These are phyloP conservation scores for Penicillium coffeae DNA, from an alignment of 495 filamentous ascomycete species.

Conservation along the genomic window DNA sequence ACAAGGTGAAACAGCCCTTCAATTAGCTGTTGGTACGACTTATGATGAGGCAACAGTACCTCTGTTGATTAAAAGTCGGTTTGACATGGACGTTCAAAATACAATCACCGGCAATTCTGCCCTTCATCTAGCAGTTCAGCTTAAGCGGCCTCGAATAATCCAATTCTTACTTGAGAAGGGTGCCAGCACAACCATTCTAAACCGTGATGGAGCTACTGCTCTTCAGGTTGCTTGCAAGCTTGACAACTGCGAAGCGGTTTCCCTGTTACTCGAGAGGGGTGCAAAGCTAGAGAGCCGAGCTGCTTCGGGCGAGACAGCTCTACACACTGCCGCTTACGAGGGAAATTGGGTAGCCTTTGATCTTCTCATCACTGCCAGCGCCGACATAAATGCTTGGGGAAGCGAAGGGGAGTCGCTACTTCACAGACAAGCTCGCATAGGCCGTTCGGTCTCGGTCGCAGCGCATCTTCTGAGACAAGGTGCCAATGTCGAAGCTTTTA, in stretches of 20 bases:
- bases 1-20: conserved; percentile 18
- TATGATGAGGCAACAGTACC: conserved; percentile 29
- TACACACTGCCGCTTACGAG: conserved; percentile 23
- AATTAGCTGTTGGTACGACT: conserved; percentile 26
- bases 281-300: conserved; percentile 24
- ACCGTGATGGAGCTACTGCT: conserved; percentile 24
- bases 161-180: conserved; percentile 29
- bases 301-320: conserved; percentile 17
- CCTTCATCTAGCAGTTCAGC: conserved; percentile 29
- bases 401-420: conserved; percentile 27
- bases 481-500: conserved; percentile 33
- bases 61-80: conserved; percentile 21
- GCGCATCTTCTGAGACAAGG: conserved; percentile 24
- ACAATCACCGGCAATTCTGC: conserved; percentile 27
- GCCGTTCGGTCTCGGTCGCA: conserved; percentile 8
- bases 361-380: conserved; percentile 27
- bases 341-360: conserved; percentile 32
- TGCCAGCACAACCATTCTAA: conserved; percentile 18
- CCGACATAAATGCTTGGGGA: conserved; percentile 32
- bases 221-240: conserved; percentile 29
- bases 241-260: conserved; percentile 31
- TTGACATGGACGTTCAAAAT: conserved; percentile 27
- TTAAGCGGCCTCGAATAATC: conserved; percentile 24
- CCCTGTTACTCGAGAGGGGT: conserved; percentile 23
- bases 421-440: conserved; percentile 21